These are phyloP conservation scores for Kalmanozyma brasiliensis DNA, from an alignment of 1,284 basidiomycete species.

Conservation along the genomic window DNA sequence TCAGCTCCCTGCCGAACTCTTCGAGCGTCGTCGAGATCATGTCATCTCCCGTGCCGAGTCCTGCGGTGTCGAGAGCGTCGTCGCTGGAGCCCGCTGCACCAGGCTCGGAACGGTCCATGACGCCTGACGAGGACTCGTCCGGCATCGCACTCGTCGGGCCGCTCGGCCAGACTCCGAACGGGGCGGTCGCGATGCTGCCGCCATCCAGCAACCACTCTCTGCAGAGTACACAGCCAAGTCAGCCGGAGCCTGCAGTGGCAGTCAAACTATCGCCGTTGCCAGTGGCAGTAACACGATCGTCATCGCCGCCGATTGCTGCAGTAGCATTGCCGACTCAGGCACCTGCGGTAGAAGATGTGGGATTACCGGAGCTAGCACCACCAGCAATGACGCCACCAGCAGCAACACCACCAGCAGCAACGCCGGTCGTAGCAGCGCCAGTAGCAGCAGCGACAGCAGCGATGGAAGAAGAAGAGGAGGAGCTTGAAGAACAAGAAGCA, in stretches of 20 bases:
- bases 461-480: no score
- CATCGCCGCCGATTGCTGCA: no score
- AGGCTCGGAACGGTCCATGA: neutral
- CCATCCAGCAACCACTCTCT: neutral
- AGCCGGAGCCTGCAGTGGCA: neutral
- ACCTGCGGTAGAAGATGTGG: no score
- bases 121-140: neutral
- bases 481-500: no score
- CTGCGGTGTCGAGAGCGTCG: slow-evolving; percentile 2
- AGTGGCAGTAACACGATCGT: no score
- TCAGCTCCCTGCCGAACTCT: slow-evolving; percentile 7
- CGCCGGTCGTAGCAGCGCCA: no score
- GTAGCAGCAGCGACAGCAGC: neutral
- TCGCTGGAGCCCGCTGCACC: slow-evolving; percentile 1
- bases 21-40: slow-evolving; percentile 12
- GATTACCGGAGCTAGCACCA: no score
- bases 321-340: no score
- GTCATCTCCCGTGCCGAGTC: slow-evolving; percentile 6
- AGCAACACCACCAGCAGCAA: no score
- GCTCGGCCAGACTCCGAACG: no score
- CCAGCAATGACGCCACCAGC: no score
- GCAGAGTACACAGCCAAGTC: slow-evolving; percentile 1
- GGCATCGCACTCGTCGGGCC: neutral
- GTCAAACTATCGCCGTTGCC: no score
- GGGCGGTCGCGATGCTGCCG: neutral